A percentile compares a stretch with the other conserved stretches of the same genome.
These are phyloP conservation scores for Ambrosia artemisiifolia DNA, from an alignment of 129 eudicot genomes.

Conservation along the genomic window DNA sequence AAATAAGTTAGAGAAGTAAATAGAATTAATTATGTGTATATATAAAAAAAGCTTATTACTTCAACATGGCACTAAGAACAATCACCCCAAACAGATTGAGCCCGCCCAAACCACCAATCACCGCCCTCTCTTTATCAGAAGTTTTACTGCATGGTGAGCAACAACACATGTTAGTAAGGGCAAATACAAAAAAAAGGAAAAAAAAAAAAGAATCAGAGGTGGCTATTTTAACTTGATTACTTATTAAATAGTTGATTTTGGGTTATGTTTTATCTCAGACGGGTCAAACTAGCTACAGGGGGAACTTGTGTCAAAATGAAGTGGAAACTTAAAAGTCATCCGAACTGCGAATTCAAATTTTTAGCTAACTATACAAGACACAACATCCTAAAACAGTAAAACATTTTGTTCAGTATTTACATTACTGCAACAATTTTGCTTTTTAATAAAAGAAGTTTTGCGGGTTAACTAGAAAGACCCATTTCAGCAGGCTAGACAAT, in stretches of 20 bases:
- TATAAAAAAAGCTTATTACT: constrained; percentile 31
- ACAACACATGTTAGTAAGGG: constrained; percentile 14
- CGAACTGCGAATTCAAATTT: background rate
- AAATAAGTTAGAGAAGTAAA: constrained; percentile 33
- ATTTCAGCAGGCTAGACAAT: no score
- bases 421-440: background rate
- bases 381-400: background rate
- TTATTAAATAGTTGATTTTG: background rate
- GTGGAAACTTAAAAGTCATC: background rate
- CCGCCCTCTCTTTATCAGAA: constrained; percentile 59
- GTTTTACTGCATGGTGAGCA: constrained; percentile 64
- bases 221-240: background rate
- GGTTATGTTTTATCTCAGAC: constrained; percentile 1
- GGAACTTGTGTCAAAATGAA: background rate
- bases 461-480: no score
- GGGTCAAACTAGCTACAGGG: background rate
- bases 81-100: constrained; percentile 84
- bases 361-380: background rate
- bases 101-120: constrained; percentile 87
- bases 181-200: background rate
- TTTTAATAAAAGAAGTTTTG: no score
- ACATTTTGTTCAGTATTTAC: background rate
- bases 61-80: constrained; percentile 73
- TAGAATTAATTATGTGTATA: background rate
- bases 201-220: background rate